These are phyloP conservation scores for Colletotrichum limetticola DNA, from an alignment of 2,329 filamentous ascomycete genomes.

Conservation along the genomic window DNA sequence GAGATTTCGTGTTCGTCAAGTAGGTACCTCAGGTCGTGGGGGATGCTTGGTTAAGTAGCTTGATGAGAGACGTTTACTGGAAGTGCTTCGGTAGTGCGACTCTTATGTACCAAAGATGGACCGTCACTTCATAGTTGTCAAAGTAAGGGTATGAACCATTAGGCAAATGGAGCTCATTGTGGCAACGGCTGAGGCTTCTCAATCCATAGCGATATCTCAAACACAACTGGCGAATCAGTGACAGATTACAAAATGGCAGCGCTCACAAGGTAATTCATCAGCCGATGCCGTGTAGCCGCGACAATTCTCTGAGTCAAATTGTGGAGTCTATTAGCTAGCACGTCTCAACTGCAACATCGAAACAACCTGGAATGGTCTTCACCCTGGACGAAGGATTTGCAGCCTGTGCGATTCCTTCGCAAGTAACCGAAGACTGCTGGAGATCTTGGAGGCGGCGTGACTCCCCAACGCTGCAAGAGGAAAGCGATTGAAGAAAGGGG, in stretches of 20 bases:
- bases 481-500: background rate
- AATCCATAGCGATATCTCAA: background rate
- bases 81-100: background rate
- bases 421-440: too few species aligned
- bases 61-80: background rate
- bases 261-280: background rate
- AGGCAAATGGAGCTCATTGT: background rate
- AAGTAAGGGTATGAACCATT: too few species aligned
- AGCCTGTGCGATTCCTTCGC: background rate
- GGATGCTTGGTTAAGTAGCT: background rate
- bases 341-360: background rate
- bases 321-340: background rate
- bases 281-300: background rate
- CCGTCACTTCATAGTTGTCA: too few species aligned
- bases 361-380: background rate
- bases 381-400: background rate
- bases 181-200: background rate
- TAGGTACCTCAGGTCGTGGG: too few species aligned
- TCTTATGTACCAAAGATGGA: background rate
- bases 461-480: background rate
- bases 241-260: background rate
- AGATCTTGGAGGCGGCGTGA: background rate
- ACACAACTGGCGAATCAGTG: constrained; percentile 8
- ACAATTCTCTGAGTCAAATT: constrained; percentile 15
- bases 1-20: too few species aligned